Base-by-base conservation (phyloP, 2,329 filamentous ascomycete genomes). In the Xylariaceae sp. region DNA sequence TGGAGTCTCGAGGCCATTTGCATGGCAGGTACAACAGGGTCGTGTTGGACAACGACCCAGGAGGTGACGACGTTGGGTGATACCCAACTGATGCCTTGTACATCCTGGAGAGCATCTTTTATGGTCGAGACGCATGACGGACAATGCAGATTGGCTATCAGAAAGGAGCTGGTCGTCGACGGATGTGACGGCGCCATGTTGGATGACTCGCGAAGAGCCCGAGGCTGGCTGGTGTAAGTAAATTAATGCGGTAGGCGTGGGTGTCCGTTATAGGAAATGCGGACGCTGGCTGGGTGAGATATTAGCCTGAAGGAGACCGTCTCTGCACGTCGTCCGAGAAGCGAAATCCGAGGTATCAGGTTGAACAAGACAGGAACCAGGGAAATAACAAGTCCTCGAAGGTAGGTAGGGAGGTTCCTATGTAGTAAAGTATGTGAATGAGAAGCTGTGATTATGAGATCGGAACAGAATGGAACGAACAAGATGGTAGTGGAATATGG, bases 101-200 rank as follows among this genome's bases (percentile, higher is more conserved):
- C 16, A 62, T 61, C 34, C 68, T 60, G 68, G 44, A 89, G 65
- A 44, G 75, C 71, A 40, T 74, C 67, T 55, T 79, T 72, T 56
- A 89, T 87, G 51, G 74, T 72, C 28, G 77, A 74, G 37, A 87
- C 79, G 61, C 85, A 89, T 45, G 83, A 85, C 12, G 84, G 81
- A 65, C 85, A 89, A 64, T 89, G 85, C n/a, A 89, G 72, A 61
- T 89, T 89, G 47, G 74, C 78, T 52, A 89, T 69, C 47, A 88
- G 72, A 56, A 84, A 79, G 26, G 78, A 82, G 2, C 78, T 83
- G 11, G 72, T 76, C 44, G 69, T 61, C 39, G 48, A 33, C 36
- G 44, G 47, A 38, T 52, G 45, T 42, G 48, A 49, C 46, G 51
- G 42, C 38, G 51, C 46, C 55, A 60, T 59, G 42, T 41, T 41